Base-by-base conservation (phyloP, 352 stramenopile species). In the Saprolegnia diclina region DNA sequence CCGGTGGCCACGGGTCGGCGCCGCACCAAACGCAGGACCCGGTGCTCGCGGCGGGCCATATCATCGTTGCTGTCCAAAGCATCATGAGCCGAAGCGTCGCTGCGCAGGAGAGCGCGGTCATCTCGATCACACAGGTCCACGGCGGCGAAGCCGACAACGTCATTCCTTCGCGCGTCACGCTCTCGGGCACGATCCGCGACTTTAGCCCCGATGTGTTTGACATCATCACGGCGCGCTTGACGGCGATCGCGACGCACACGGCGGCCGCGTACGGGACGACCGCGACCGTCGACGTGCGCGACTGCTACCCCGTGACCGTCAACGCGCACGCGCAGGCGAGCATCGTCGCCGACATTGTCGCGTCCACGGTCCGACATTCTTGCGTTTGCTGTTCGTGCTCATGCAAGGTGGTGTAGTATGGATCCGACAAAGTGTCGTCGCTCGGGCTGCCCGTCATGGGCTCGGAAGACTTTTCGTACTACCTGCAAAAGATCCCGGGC, bases 391-490 rank as follows among this genome's bases (percentile, higher is more conserved):
- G 4, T 10, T 18, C 37, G 32, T 56, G 56, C 21, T 53, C 6
- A 18, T 37, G 61, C 10, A 4, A 56, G 1, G 4, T 45, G 18
- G 1, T 11, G 1, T 81, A 91, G 79, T 84, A 91, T 44, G 82
- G 83, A 46, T 82, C 78, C 0, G 69, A 91, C 32, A 82, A 92
- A 50, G 85, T 98, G 61, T 88, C 91, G 56, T 78, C 89, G 48
- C 73, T 87, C 38, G 86, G 87, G 6, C 71, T 90, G 38, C 74
- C 92, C 5, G 95, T 97, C 26, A 97, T 98, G 91, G 93, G 91
- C 7, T 89, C 84, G 11, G 94, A 98, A 77, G 94, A 98, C 73
- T 98, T 98, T 85, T 86, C 84, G 13, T 98, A 96, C 73, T 94
- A 81, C 61, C 62, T 94, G 50, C 82, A 90, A 24, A 79, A 91